Conservation (phyloP, 1,139 yeast species). For the Nadsonia starkeyi-henricii region DNA sequence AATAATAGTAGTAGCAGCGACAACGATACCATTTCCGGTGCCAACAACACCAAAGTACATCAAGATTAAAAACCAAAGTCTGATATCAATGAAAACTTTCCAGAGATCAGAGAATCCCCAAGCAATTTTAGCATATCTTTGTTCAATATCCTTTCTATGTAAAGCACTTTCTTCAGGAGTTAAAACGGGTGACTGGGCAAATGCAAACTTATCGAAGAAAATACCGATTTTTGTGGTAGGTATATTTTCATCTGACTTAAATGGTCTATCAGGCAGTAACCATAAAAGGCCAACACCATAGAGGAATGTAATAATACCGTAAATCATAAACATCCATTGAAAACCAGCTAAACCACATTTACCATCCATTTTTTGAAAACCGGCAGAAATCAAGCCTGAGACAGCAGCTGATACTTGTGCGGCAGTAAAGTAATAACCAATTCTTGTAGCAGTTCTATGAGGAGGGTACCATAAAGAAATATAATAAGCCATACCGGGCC, state of each 20-base stretch:
- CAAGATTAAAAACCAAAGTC: constrained; percentile 68
- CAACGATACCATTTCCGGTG: constrained; percentile 73
- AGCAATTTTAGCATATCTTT: constrained; percentile 29
- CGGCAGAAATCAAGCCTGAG: constrained; percentile 70
- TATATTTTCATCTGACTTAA: not conserved
- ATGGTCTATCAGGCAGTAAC: constrained; percentile 77
- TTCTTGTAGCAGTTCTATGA: constrained; percentile 60
- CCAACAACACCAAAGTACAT: constrained; percentile 94
- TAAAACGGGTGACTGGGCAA: constrained; percentile 36
- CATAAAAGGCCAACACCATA: constrained; percentile 54
- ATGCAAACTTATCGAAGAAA: constrained; percentile 15
- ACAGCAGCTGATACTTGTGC: constrained; percentile 81
- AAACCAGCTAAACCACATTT: constrained; percentile 59
- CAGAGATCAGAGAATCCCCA: constrained; percentile 55
- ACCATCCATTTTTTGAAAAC: constrained; percentile 74
- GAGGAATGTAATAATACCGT: constrained; percentile 57
- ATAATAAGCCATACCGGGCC: constrained; percentile 90
- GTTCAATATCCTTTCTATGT: constrained; percentile 53
- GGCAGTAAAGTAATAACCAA: constrained; percentile 83
- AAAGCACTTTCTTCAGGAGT: constrained; percentile 37
- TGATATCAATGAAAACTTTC: constrained; percentile 42
- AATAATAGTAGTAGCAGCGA: constrained; percentile 75
- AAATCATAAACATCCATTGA: constrained; percentile 77
- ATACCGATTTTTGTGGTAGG: constrained; percentile 5
- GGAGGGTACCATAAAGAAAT: constrained; percentile 78